Conservation (phyloP, 345 rosid genomes). For the Passiflora organensis region DNA sequence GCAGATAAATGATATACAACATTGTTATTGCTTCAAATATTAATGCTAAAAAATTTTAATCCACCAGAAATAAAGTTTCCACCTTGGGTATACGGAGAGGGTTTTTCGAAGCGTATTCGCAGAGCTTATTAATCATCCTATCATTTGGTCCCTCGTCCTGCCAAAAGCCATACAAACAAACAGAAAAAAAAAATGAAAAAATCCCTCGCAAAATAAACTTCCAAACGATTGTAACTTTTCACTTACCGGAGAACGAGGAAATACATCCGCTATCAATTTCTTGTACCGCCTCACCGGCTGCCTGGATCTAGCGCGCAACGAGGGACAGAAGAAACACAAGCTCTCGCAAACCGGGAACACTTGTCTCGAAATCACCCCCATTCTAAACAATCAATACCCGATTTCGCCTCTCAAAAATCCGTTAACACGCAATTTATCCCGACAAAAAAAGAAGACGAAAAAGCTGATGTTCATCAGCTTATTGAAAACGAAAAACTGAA, state of each 20-base stretch:
- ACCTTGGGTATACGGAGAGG: slow-evolving; percentile 75
- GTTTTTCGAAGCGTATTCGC: too few species aligned
- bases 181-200: background rate
- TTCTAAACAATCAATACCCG: background rate
- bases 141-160: slow-evolving; percentile 48
- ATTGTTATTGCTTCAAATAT: too few species aligned
- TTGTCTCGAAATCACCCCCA: slow-evolving; percentile 43
- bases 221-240: background rate
- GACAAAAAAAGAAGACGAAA: too few species aligned
- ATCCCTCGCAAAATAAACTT: background rate
- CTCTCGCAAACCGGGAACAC: slow-evolving; percentile 52
- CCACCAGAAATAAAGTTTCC: background rate
- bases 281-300: slow-evolving; percentile 72
- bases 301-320: slow-evolving; percentile 60
- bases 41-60: too few species aligned
- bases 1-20: too few species aligned
- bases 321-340: slow-evolving; percentile 56
- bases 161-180: slow-evolving; percentile 2
- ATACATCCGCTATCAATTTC: slow-evolving; percentile 57
- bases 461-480: too few species aligned
- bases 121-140: too few species aligned
- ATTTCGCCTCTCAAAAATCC: background rate
- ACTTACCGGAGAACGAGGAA: slow-evolving; percentile 51
- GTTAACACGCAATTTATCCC: too few species aligned
- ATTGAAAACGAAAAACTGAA: too few species aligned